Evolutionary conservation across 768 basidiomycete species (phyloP), one percentile per base, ranked within the genome.

Genomic region (Paxillus involutus): DNA sequence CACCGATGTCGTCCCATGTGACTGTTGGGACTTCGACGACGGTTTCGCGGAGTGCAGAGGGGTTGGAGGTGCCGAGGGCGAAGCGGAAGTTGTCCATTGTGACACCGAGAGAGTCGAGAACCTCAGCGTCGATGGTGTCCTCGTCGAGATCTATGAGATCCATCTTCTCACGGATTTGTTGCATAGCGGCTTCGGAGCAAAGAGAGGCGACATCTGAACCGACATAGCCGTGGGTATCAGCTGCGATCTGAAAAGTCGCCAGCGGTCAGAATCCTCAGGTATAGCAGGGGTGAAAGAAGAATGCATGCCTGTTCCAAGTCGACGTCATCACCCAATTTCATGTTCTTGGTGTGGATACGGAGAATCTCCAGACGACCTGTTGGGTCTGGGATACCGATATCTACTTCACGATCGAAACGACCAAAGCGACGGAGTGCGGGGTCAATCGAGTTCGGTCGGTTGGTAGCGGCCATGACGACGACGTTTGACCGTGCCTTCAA

Each of bases 61-160:
- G 97, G 76, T 98, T 98, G 64, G 94, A 96, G 26, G 88, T 85
- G 53, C 97, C 97, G 52, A 99, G 88, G 4, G 97, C 97, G 72
- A 98, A 98, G 55, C 96, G 89, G 94, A 98, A 98, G 81, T 98
- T 98, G 67, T 99, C 97, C 96, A 98, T 98, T 29, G 97, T 99
- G 61, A 99, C 95, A 60, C 97, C 97, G 47, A 99, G 90, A 6
- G 95, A 91, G 74, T 99, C 97, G 51, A 99, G 89, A 2, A 99
- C 96, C 73, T 99, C 97, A 8, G 97, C 97, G 65, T 99, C 97
- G 67, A 99, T 99, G 47, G 96, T 98, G 68, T 99, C 97, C 73
- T 96, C 92, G 58, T 94, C 93, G 30, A 96, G 82, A 71, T 95
- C 94, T 59, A 96, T 94, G 61, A 94, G 76, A 62, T 98, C 95